phyloP scores from a whole-genome alignment of 345 rosid species.

The Leavenworthia alabamica region DNA sequence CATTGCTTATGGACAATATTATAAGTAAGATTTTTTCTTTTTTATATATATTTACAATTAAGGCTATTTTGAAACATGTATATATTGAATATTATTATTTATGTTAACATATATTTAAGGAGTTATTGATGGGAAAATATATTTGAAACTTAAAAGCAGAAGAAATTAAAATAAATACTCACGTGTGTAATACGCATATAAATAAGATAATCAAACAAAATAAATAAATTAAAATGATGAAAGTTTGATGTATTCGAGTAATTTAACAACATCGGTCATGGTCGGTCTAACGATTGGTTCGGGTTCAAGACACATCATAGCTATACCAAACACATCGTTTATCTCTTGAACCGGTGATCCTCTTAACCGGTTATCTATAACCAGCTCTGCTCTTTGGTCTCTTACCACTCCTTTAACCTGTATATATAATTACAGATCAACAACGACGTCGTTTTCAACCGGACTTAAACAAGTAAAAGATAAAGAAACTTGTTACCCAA shows the following conservation, averaged over 20 bases:
- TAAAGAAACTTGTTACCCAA: slow-evolving; percentile 44
- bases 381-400: slow-evolving; percentile 56
- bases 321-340: slow-evolving; percentile 45
- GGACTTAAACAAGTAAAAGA: neutral
- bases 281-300: slow-evolving; percentile 75
- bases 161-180: slow-evolving; percentile 3
- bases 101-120: too few relatives aligned
- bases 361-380: slow-evolving; percentile 51
- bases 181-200: neutral
- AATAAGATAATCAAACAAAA: neutral
- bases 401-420: slow-evolving; percentile 72
- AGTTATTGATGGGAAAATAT: too few relatives aligned
- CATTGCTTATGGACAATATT: too few relatives aligned
- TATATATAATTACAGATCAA: slow-evolving; percentile 2
- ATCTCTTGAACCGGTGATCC: slow-evolving; percentile 51
- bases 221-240: slow-evolving; percentile 2
- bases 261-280: slow-evolving; percentile 78
- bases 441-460: neutral
- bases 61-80: too few relatives aligned
- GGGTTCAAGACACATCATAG: slow-evolving; percentile 72
- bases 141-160: too few relatives aligned
- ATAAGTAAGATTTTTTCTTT: too few relatives aligned
- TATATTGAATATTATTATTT: too few relatives aligned
- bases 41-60: too few relatives aligned
- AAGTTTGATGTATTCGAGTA: slow-evolving; percentile 52